Conservation (phyloP, 192 early-diverging fungal species). For the Diversispora epigaea region DNA sequence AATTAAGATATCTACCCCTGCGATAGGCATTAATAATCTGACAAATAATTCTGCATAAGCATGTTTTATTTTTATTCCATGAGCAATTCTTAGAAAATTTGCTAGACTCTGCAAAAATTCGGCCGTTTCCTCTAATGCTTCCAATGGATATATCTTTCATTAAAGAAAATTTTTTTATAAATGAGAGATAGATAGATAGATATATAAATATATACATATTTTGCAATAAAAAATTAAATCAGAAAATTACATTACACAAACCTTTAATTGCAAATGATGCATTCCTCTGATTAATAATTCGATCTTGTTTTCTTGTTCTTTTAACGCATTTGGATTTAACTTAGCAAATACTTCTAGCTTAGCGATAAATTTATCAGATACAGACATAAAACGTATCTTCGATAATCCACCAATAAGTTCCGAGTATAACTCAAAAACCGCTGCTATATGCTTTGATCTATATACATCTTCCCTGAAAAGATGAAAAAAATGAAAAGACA, state of each 20-base stretch:
- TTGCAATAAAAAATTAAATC: too few species aligned
- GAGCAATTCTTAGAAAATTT: conserved; percentile 82
- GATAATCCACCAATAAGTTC: conserved; percentile 93
- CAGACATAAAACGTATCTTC: conserved; percentile 84
- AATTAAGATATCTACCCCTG: conserved; percentile 50
- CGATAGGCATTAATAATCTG: conserved; percentile 87
- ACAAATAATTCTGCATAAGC: conserved; percentile 91
- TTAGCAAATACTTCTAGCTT: conserved; percentile 76
- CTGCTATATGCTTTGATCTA: conserved; percentile 74
- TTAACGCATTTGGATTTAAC: conserved; percentile 51
- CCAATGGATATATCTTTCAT: conserved; percentile 83
- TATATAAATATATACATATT: too few species aligned
- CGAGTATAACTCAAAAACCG: conserved; percentile 88
- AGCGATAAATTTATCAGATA: conserved; percentile 90
- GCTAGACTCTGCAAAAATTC: conserved; percentile 92
- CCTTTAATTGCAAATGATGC: conserved; percentile 88
- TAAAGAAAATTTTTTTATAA: background rate
- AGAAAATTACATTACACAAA: conserved; percentile 28
- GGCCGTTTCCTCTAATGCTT: conserved; percentile 89
- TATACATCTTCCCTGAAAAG: conserved; percentile 59
- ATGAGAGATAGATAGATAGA: too few species aligned
- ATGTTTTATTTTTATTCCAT: conserved; percentile 79
- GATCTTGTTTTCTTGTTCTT: conserved; percentile 74
- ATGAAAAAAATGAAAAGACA: background rate
- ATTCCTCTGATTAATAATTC: conserved; percentile 86